Base-by-base conservation (phyloP, 2,329 filamentous ascomycete species). In the Penicillium hordei region DNA sequence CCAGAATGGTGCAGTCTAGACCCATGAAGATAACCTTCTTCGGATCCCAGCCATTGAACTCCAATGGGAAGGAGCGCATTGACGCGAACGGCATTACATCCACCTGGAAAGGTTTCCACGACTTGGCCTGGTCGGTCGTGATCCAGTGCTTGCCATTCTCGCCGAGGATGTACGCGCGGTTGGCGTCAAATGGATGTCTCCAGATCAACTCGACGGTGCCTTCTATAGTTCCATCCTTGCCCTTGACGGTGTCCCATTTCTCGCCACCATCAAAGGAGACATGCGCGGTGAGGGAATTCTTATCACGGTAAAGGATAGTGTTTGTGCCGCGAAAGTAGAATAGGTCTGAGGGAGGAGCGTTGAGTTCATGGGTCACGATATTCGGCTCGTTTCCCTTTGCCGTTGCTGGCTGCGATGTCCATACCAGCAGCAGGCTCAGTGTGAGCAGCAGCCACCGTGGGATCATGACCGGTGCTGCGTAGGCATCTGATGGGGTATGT, bases 301-400 rank as follows among this genome's bases (percentile, higher is more conserved):
- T 70, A 72, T 96, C 89, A 67, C 89, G 86, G 70, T 91, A 87
- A 45, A 97, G 76, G 58, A 96, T 81, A 51, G 89, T 85, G 72
- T 96, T 88, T 64, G 90, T 93, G 73, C 93, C 90, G 70, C 94
- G 88, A 71, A 99, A 97, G 77, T 96, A 99, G 77, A 89, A 89
- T 64, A 97, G 79, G 71, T 87, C 86, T 53, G 78, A 72, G 0
- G 91, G 90, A 53, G 81, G 76, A 67, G 86, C 81, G 44, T 89
- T 79, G 76, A 97, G 90, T 46, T 82, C 76, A 52, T 80, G 89
- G 58, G 81, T 78, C 60, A 82, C 80, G 68, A 96, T 82, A 55
- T 81, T 81, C 25, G 93, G 93, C 48, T 81, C 80, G 69, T 87
- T 83, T 40, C 66, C 65, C 62, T 82, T 79, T 72, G 88, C 88